These are phyloP conservation scores for Alternaria longipes DNA, from an alignment of 2,329 filamentous ascomycete species.

Conservation along the genomic window DNA sequence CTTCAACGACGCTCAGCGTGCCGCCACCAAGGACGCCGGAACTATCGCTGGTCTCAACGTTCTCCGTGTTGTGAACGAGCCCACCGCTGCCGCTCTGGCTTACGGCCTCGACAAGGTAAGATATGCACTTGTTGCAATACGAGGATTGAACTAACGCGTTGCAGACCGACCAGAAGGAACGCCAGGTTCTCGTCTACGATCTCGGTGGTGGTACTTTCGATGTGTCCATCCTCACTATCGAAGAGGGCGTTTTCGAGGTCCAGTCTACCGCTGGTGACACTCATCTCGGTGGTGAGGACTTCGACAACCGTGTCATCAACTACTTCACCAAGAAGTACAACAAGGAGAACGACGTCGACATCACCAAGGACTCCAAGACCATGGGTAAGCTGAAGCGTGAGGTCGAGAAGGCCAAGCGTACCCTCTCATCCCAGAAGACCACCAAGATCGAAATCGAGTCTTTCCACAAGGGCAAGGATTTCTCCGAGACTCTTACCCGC, in stretches of 20 bases:
- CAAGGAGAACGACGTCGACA: slow-evolving; percentile 94
- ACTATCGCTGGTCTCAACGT: slow-evolving; percentile 92
- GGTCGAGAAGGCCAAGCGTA: slow-evolving; percentile 99
- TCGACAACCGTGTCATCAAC: slow-evolving; percentile 97
- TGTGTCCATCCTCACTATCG: slow-evolving; percentile 79
- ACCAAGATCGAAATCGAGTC: slow-evolving; percentile 96
- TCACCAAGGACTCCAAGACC: slow-evolving; percentile 93
- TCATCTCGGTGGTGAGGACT: slow-evolving; percentile 97
- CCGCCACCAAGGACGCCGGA: slow-evolving; percentile 95
- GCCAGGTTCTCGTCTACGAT: slow-evolving; percentile 55
- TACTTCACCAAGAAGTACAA: slow-evolving; percentile 97
- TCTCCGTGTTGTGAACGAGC: slow-evolving; percentile 95
- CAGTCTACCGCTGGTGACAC: slow-evolving; percentile 95
- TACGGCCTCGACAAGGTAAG: slow-evolving; percentile 72
- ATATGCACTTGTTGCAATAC: neutral
- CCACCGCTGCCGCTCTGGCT: slow-evolving; percentile 92
- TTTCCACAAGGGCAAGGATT: slow-evolving; percentile 96
- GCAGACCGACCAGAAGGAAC: slow-evolving; percentile 49
- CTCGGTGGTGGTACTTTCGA: slow-evolving; percentile 56
- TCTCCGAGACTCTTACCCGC: slow-evolving; percentile 96
- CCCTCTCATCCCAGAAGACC: slow-evolving; percentile 90
- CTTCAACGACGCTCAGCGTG: slow-evolving; percentile 98
- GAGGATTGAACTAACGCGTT: slow-evolving; percentile 2
- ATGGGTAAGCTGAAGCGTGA: slow-evolving; percentile 99
- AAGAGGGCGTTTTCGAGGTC: slow-evolving; percentile 93